phyloP scores from a whole-genome alignment of 495 filamentous ascomycete genomes.

The Glarea lozoyensis region DNA sequence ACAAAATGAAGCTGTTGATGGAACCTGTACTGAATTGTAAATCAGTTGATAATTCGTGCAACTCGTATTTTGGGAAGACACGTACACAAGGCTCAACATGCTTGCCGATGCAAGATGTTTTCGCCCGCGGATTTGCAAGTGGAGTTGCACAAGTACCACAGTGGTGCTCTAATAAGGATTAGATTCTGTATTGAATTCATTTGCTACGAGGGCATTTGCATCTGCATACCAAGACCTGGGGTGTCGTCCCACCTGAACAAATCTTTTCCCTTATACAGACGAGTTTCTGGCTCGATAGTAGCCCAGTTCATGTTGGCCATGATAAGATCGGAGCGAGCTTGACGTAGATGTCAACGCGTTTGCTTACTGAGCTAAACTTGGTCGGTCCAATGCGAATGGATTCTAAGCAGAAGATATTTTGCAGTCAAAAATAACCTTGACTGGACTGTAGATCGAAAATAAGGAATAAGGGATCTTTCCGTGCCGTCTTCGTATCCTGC shows the following conservation, averaged over 20 bases:
- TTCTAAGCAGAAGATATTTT: neutral
- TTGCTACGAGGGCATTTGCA: neutral
- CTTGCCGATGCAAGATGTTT: slow-evolving; percentile 18
- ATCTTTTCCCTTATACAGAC: slow-evolving; percentile 15
- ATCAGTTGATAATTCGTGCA: no score
- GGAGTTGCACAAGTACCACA: slow-evolving; percentile 21
- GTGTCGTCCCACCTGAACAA: slow-evolving; percentile 16
- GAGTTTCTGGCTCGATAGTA: slow-evolving; percentile 12
- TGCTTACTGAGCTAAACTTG: neutral
- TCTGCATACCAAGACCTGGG: slow-evolving; percentile 7
- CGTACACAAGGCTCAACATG: slow-evolving; percentile 24
- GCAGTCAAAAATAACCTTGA: no score
- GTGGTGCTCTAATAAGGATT: slow-evolving; percentile 21
- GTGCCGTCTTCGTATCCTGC: no score
- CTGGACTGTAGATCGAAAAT: no score
- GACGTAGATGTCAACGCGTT: neutral
- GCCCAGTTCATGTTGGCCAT: slow-evolving; percentile 16
- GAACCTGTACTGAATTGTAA: no score
- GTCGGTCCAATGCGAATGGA: neutral
- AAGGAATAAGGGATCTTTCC: no score
- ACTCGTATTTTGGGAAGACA: no score
- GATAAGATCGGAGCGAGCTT: neutral
- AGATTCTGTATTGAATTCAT: no score
- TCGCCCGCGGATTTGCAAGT: slow-evolving; percentile 17
- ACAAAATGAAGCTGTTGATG: slow-evolving; percentile 22